Evolutionary conservation across 352 stramenopile genomes (phyloP).

Genomic region (Pythium dissotocum): DNA sequence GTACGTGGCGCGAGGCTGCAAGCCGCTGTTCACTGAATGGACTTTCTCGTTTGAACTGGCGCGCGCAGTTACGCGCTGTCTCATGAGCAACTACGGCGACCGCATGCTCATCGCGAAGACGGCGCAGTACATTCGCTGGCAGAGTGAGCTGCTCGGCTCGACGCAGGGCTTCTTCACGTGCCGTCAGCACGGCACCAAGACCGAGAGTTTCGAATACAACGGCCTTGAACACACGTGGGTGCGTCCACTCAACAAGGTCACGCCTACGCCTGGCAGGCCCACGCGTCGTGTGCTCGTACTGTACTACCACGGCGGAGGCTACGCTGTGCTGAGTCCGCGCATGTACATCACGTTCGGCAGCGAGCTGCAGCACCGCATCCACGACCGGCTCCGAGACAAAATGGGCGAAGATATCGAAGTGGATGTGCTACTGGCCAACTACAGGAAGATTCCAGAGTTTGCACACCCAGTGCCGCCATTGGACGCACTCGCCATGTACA

Average conservation of each 20-base stretch:
- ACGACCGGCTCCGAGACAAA: background rate
- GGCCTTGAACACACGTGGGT: slow-evolving; percentile 31
- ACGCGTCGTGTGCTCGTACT: slow-evolving; percentile 20
- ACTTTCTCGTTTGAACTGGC: slow-evolving; percentile 28
- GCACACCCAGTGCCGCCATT: slow-evolving; percentile 13
- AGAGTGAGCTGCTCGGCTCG: slow-evolving; percentile 19
- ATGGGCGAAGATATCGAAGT: background rate
- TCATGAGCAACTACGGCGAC: slow-evolving; percentile 23
- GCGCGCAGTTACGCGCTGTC: slow-evolving; percentile 9
- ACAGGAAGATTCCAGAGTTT: slow-evolving; percentile 27
- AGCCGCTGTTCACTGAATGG: slow-evolving; percentile 25
- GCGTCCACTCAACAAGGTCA: background rate
- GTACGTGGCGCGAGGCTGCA: slow-evolving; percentile 29
- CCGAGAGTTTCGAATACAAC: slow-evolving; percentile 13
- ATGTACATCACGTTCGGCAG: slow-evolving; percentile 32
- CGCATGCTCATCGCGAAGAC: slow-evolving; percentile 12
- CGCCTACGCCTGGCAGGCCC: background rate
- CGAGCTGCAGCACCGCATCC: slow-evolving; percentile 31
- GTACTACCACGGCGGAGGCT: slow-evolving; percentile 28
- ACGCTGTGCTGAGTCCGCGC: slow-evolving; percentile 22
- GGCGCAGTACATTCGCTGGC: slow-evolving; percentile 21
- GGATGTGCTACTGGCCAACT: slow-evolving; percentile 24
- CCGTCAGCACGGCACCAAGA: slow-evolving; percentile 13
- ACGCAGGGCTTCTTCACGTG: slow-evolving; percentile 17
- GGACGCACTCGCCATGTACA: slow-evolving; percentile 27